Base-by-base conservation (phyloP, 2,329 filamentous ascomycete species). In the Cladosporium austrohemisphaericum region DNA sequence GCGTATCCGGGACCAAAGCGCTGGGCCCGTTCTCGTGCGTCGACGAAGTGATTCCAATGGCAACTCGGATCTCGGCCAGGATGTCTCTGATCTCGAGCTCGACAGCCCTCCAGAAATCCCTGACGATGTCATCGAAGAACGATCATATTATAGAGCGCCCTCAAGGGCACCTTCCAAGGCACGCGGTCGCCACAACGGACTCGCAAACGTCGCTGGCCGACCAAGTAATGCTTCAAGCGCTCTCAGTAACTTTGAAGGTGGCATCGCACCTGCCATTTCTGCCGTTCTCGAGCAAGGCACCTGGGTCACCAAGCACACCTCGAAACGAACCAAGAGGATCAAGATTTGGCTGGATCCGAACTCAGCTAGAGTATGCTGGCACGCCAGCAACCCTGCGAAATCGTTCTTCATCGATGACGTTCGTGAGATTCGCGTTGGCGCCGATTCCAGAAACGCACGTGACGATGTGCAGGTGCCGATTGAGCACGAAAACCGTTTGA, bases 391-490 rank as follows among this genome's bases (percentile, higher is more conserved):
- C 28, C 84, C 86, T 1, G 80, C 83, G 19, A 97, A 96, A 66
- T 83, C 82, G 46, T 86, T 98, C 56, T 94, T 95, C 67, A 88
- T 98, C 55, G 93, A 98, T 62, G 90, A 97, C 65, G 92, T 98
- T 61, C 86, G 88, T 62, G 90, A 95, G 63, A 90, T 97, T 40
- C 84, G 91, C 54, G 82, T 84, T 26, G 90, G 88, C 14, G 79
- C 80, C 10, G 88, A 97, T 64, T 88, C 92, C 14, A 83, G 87
- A 50, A 92, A 95, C 65, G 95, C 95, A 65, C 85, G 88, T 33
- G 83, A 92, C 60, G 91, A 96, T 66, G 88, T 86, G 63, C 81
- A 83, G 31, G 73, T 93, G 18, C 72, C 84, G 1, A 79, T 84
- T 44, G 73, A 80, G 5, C 79, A 83, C 31, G 85, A 91, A 60